A percentile compares a stretch with the other conserved stretches of the same genome.
These are phyloP conservation scores for Sungouiozyma intestinalis DNA, from an alignment of 805 yeast genomes.

Conservation along the genomic window DNA sequence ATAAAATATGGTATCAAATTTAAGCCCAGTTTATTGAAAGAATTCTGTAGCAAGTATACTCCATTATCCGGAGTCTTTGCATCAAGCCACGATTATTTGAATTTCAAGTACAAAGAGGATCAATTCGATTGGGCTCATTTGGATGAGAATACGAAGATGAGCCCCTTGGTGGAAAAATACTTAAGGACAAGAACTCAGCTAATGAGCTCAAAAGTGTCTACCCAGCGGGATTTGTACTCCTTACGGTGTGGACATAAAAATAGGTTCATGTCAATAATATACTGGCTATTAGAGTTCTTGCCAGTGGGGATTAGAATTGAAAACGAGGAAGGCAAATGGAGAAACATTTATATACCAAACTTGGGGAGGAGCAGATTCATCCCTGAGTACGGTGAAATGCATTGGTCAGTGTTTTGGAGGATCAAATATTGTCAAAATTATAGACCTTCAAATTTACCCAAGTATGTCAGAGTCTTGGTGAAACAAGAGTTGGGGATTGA, in stretches of 20 bases:
- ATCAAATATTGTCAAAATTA: slow-evolving; percentile 37
- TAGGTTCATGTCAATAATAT: slow-evolving; percentile 23
- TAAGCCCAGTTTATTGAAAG: slow-evolving; percentile 31
- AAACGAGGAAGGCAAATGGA: slow-evolving; percentile 40
- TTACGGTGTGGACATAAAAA: slow-evolving; percentile 6
- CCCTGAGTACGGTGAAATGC: slow-evolving; percentile 39
- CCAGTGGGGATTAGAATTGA: slow-evolving; percentile 47
- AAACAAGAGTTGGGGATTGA: slow-evolving; percentile 11
- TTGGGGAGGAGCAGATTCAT: slow-evolving; percentile 42
- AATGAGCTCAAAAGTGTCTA: background rate
- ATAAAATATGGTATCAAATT: slow-evolving; percentile 40
- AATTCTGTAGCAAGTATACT: slow-evolving; percentile 33
- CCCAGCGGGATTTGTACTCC: background rate
- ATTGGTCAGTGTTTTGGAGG: slow-evolving; percentile 59
- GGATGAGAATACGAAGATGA: background rate
- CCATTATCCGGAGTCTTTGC: slow-evolving; percentile 36
- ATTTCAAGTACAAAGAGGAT: background rate
- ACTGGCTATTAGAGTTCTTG: slow-evolving; percentile 58
- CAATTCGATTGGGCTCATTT: background rate
- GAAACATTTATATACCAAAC: slow-evolving; percentile 41
- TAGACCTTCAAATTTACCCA: slow-evolving; percentile 36
- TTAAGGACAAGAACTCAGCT: background rate
- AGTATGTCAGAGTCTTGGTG: slow-evolving; percentile 21
- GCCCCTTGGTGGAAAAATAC: background rate
- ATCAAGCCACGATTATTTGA: slow-evolving; percentile 42